Evolutionary conservation across 805 yeast species (phyloP).

Genomic region (Limtongozyma cylindracea): DNA sequence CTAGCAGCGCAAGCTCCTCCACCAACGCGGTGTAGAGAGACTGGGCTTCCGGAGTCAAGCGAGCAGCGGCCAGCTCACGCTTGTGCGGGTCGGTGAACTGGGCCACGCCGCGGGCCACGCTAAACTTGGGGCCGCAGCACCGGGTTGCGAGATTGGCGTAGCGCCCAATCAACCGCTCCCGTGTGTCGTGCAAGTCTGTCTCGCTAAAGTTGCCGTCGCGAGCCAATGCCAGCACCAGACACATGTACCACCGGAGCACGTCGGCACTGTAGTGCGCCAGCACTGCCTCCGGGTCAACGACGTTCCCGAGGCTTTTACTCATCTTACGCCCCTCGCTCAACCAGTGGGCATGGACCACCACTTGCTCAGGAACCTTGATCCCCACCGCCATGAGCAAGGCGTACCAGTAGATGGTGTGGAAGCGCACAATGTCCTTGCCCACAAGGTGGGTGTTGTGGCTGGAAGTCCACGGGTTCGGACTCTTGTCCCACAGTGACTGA

Average conservation of each 20-base stretch:
- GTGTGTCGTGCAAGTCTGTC: conserved; percentile 19
- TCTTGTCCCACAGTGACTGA: no score
- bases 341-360: conserved; percentile 92
- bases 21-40: no score
- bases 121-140: no score
- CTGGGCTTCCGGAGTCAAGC: no score
- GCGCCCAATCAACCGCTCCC: no score
- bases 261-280: conserved; percentile 43
- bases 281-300: conserved; percentile 67
- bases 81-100: no score
- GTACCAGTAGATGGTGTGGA: conserved; percentile 92
- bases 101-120: no score
- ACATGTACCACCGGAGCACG: conserved; percentile 46
- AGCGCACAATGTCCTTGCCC: conserved; percentile 78
- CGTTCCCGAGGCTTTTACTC: conserved; percentile 87
- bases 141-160: no score
- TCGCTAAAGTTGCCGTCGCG: conserved; percentile 65
- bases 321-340: conserved; percentile 69
- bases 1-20: no score
- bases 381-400: conserved; percentile 69
- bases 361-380: conserved; percentile 38
- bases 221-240: conserved; percentile 50
- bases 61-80: no score
- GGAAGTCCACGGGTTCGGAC: no score
- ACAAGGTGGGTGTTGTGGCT: conserved; percentile 50